Conservation (phyloP, 2,329 filamentous ascomycete genomes). For the Hymenoscyphus fructigenus region DNA sequence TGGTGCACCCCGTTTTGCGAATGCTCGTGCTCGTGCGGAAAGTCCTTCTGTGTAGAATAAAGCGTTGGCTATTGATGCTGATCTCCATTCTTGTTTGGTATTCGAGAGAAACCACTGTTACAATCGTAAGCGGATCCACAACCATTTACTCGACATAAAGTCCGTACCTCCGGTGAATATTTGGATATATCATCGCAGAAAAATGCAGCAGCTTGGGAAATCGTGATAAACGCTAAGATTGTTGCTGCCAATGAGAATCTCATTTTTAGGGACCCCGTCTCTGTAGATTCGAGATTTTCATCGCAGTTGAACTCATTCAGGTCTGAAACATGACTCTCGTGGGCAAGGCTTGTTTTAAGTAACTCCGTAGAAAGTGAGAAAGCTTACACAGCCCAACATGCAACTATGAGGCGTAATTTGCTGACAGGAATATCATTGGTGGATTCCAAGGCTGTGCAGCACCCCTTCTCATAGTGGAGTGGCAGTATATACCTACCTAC, state of each 20-base stretch:
- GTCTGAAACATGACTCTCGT: background rate
- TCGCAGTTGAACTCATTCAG: background rate
- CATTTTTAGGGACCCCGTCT: background rate
- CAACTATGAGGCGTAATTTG: background rate
- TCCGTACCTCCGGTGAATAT: background rate
- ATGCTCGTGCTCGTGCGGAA: slow-evolving; percentile 7
- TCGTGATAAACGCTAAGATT: background rate
- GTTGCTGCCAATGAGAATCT: background rate
- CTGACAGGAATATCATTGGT: too few species aligned
- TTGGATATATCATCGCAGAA: background rate
- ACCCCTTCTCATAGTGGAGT: too few species aligned
- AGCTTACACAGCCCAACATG: background rate
- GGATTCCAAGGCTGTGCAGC: too few species aligned
- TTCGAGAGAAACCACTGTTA: slow-evolving; percentile 14
- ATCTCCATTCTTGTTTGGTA: slow-evolving; percentile 12
- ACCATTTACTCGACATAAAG: background rate
- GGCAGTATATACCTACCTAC: too few species aligned
- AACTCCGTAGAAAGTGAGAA: background rate
- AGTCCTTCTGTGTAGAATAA: slow-evolving; percentile 15
- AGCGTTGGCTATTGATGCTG: slow-evolving; percentile 8
- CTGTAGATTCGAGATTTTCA: background rate
- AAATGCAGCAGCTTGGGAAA: background rate
- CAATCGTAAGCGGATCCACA: too few species aligned
- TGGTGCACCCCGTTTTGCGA: slow-evolving; percentile 6
- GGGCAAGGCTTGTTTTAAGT: background rate